Evolutionary conservation across 257 asterid genomes (phyloP).

Genomic region (Linaria vulgaris): DNA sequence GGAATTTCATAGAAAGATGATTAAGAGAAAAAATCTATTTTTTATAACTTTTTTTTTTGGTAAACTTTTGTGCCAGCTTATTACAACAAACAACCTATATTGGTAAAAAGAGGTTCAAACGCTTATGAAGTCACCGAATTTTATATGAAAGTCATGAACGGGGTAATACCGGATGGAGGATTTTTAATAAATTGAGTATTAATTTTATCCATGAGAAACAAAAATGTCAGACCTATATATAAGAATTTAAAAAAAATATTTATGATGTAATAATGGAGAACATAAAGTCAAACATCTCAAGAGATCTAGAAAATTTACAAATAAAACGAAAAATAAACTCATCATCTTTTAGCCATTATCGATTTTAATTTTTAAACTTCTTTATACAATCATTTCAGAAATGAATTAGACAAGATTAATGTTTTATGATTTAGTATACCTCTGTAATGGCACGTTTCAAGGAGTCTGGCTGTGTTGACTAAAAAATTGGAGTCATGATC

Average conservation of each 20-base stretch:
- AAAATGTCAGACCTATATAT: background rate
- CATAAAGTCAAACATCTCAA: background rate
- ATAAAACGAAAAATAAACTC: too few species aligned
- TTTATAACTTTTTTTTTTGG: background rate
- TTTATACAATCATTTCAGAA: too few species aligned
- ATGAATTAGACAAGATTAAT: too few species aligned
- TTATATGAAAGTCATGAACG: too few species aligned
- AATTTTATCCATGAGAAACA: background rate
- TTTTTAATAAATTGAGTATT: background rate
- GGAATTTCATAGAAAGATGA: background rate
- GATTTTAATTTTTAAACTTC: too few species aligned
- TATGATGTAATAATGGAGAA: background rate
- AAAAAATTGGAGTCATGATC: constrained; percentile 21
- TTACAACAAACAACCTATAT: background rate
- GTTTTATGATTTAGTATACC: constrained; percentile 21
- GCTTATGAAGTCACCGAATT: too few species aligned
- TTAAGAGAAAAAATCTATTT: background rate
- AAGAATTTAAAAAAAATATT: background rate
- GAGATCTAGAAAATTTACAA: background rate
- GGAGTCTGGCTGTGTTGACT: constrained; percentile 1
- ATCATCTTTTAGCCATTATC: too few species aligned
- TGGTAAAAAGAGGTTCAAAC: too few species aligned
- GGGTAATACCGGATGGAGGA: background rate
- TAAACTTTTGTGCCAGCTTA: background rate
- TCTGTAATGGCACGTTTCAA: constrained; percentile 5